Evolutionary conservation across 2,329 filamentous ascomycete species (phyloP).

Genomic region (Phialophora macrospora): DNA sequence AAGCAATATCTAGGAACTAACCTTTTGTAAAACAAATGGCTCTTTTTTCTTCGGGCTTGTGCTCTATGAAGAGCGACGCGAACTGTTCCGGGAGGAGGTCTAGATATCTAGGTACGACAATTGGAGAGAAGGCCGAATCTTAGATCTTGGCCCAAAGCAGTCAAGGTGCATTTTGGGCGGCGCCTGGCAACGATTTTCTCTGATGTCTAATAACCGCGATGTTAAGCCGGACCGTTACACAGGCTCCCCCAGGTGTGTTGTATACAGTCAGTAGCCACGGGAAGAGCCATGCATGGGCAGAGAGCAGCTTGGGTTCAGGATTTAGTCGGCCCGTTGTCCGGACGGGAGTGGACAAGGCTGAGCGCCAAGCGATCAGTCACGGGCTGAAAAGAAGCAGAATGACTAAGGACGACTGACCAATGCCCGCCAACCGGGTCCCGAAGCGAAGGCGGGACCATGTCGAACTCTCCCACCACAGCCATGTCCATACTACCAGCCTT

Average conservation of each 20-base stretch:
- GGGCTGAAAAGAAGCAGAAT: not conserved
- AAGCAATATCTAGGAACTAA: slow-evolving; percentile 12
- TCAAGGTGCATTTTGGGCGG: not conserved
- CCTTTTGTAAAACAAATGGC: slow-evolving; percentile 17
- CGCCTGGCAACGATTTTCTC: not conserved
- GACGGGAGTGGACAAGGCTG: not conserved
- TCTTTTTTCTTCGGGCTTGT: slow-evolving; percentile 5
- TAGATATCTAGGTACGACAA: not conserved
- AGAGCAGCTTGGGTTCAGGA: not conserved
- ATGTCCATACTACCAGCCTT: not conserved
- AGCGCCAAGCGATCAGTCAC: not conserved
- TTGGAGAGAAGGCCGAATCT: slow-evolving; percentile 2
- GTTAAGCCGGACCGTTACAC: too few species aligned
- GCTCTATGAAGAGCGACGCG: not conserved
- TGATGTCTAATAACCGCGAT: not conserved
- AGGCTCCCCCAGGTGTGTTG: not conserved
- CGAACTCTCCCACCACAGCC: not conserved
- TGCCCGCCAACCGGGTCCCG: not conserved
- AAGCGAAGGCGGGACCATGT: not conserved
- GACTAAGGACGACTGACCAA: not conserved
- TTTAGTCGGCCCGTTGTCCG: not conserved
- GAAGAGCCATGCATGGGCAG: not conserved
- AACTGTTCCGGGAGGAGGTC: not conserved
- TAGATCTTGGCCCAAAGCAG: slow-evolving; percentile 9
- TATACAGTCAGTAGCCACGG: not conserved